Conservation (phyloP, 768 basidiomycete species). For the Mycena belliarum region DNA sequence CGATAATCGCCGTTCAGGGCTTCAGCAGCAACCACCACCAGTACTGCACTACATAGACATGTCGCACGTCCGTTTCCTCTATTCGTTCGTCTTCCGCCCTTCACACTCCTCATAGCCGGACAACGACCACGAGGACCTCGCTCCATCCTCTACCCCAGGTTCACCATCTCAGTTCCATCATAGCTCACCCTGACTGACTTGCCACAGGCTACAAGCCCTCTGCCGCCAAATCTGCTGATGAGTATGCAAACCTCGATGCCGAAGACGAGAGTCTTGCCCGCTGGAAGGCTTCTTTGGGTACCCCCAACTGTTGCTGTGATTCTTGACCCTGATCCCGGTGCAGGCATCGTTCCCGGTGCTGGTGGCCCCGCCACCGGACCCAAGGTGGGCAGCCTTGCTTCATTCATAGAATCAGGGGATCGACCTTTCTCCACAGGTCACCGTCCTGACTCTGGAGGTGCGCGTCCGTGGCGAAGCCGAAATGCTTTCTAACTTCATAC, state of each 20-base stretch:
- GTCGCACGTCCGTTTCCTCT: conserved; percentile 9
- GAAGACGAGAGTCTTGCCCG: conserved; percentile 91
- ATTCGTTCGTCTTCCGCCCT: not conserved
- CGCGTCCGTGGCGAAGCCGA: not conserved
- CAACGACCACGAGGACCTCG: conserved; percentile 73
- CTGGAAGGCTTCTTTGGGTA: conserved; percentile 95
- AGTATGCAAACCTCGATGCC: conserved; percentile 84
- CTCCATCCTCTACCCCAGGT: conserved; percentile 72
- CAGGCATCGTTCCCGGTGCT: conserved; percentile 61
- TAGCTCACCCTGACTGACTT: conserved; percentile 8
- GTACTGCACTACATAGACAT: not conserved
- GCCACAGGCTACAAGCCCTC: conserved; percentile 73
- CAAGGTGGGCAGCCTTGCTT: conserved; percentile 51
- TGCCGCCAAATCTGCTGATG: conserved; percentile 71
- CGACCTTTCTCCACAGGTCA: conserved; percentile 50
- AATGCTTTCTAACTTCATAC: not conserved
- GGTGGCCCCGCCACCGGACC: conserved; percentile 48
- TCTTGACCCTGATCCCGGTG: conserved; percentile 44
- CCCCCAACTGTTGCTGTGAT: conserved; percentile 49
- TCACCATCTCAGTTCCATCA: conserved; percentile 13
- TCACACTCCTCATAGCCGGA: conserved; percentile 30
- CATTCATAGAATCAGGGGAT: conserved; percentile 2
- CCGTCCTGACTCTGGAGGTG: conserved; percentile 67
- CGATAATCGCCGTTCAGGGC: not conserved
- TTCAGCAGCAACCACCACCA: not conserved